Conservation (phyloP, 78 protist species). For the Dictyostelium citrinum region DNA sequence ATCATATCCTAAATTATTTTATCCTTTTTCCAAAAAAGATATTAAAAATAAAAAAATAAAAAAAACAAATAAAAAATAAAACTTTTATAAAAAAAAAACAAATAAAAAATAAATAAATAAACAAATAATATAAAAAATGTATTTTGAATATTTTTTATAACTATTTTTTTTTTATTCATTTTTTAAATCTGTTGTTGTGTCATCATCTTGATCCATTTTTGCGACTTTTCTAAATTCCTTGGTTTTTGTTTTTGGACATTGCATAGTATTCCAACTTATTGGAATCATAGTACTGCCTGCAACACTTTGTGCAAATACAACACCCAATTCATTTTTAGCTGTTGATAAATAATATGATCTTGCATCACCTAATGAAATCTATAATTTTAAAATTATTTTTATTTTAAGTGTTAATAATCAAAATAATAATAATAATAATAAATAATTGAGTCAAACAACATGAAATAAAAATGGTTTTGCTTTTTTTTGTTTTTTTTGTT, state of each 20-base stretch:
- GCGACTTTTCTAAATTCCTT: conserved; percentile 89
- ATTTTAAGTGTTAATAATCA: background rate
- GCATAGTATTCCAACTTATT: conserved; percentile 87
- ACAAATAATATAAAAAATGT: background rate
- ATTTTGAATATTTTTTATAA: background rate
- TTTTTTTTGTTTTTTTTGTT: too few species aligned
- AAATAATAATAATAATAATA: too few species aligned
- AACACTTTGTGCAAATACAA: conserved; percentile 88
- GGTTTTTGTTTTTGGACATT: conserved; percentile 85
- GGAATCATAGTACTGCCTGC: conserved; percentile 89
- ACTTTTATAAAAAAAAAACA: background rate
- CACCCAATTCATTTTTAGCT: conserved; percentile 92
- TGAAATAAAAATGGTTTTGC: too few species aligned
- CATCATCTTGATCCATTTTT: conserved; percentile 37
- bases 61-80: background rate
- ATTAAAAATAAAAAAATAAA: too few species aligned
- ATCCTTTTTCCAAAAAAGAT: too few species aligned
- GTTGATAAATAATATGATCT: conserved; percentile 88
- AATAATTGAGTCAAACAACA: too few species aligned
- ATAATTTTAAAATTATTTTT: background rate
- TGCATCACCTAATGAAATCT: conserved; percentile 91
- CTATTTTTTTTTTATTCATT: background rate
- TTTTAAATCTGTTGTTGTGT: background rate
- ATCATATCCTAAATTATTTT: background rate
- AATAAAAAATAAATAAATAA: background rate